A percentile compares a stretch with the other conserved stretches of the same genome.
These are phyloP conservation scores for Phoma sp. DNA, from an alignment of 2,329 filamentous ascomycete genomes.

Conservation along the genomic window DNA sequence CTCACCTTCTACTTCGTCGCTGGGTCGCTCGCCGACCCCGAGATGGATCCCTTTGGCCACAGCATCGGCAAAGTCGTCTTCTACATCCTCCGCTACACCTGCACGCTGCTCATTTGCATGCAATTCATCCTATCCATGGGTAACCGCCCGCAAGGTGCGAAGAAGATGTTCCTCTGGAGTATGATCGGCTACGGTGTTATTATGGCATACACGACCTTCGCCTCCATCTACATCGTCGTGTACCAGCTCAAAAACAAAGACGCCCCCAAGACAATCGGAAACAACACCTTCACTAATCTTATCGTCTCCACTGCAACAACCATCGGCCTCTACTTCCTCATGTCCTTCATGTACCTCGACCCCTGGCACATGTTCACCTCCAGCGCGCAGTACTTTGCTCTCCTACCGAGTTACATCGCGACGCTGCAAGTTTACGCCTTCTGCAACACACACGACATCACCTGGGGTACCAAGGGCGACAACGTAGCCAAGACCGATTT, in stretches of 20 bases:
- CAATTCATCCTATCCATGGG: slow-evolving; percentile 98
- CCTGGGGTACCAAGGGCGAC: slow-evolving; percentile 98
- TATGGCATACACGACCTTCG: slow-evolving; percentile 95
- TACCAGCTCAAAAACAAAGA: slow-evolving; percentile 71
- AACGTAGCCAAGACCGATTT: slow-evolving; percentile 94
- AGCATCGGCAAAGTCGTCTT: slow-evolving; percentile 86
- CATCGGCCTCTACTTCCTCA: slow-evolving; percentile 91
- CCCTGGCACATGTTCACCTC: slow-evolving; percentile 99
- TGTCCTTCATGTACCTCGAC: slow-evolving; percentile 95
- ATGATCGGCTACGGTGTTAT: slow-evolving; percentile 93
- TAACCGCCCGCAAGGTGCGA: slow-evolving; percentile 93
- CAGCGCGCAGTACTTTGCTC: slow-evolving; percentile 86
- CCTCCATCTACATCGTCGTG: slow-evolving; percentile 86
- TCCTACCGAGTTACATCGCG: slow-evolving; percentile 94
- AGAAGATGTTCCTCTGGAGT: slow-evolving; percentile 84
- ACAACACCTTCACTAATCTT: slow-evolving; percentile 94
- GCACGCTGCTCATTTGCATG: slow-evolving; percentile 85
- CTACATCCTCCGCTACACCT: slow-evolving; percentile 81
- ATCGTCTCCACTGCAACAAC: slow-evolving; percentile 90
- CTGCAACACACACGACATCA: slow-evolving; percentile 98
- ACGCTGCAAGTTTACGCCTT: slow-evolving; percentile 98
- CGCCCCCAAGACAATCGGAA: slow-evolving; percentile 68
- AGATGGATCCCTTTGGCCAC: slow-evolving; percentile 90
- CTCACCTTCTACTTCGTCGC: slow-evolving; percentile 98
- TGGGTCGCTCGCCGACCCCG: slow-evolving; percentile 80